Conservation (phyloP, 208 protist species). For the Acanthamoeba triangularis region DNA sequence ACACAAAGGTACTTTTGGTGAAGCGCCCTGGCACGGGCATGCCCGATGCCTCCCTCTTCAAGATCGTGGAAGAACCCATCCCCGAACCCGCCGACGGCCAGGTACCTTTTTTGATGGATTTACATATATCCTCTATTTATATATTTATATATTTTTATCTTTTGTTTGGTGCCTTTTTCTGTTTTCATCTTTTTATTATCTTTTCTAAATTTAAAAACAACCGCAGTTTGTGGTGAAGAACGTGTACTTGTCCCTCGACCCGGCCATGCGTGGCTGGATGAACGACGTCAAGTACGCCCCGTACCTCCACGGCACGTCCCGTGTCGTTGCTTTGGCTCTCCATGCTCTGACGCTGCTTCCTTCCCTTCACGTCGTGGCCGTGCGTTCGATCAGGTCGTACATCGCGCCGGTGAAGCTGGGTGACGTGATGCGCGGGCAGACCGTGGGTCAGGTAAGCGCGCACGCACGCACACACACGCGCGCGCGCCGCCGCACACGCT, state of each 20-base stretch:
- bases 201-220: background rate
- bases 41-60: conserved; percentile 9
- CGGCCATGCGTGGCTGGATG: conserved; percentile 73
- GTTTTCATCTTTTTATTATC: too few species aligned
- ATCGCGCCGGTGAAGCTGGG: conserved; percentile 71
- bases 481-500: background rate
- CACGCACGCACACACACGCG: background rate
- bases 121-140: too few species aligned
- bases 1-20: conserved; percentile 34
- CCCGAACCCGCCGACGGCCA: conserved; percentile 42
- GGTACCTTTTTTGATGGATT: background rate
- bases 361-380: too few species aligned
- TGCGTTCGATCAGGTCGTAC: conserved; percentile 33
- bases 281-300: conserved; percentile 61
- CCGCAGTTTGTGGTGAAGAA: conserved; percentile 71
- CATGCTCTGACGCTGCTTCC: background rate
- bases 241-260: conserved; percentile 54
- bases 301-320: background rate
- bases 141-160: too few species aligned
- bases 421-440: conserved; percentile 73
- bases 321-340: background rate
- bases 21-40: conserved; percentile 39
- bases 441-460: conserved; percentile 64
- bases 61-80: conserved; percentile 21
- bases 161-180: too few species aligned